Evolutionary conservation across 2,329 filamentous ascomycete species (phyloP).

Genomic region (Clarireedia homoeocarpa): DNA sequence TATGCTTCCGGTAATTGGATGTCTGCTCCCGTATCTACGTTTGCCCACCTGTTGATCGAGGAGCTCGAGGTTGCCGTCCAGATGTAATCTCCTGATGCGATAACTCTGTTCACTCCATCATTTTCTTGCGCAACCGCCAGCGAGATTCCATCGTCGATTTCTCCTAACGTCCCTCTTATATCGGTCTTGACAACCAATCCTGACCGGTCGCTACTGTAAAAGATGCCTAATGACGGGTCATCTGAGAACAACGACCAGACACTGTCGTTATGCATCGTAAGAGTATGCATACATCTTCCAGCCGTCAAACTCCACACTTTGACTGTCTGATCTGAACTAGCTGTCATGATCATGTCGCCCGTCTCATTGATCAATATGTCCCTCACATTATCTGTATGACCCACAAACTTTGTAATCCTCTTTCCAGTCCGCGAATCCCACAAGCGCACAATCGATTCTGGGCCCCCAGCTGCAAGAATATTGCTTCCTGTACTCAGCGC

Average conservation of each 20-base stretch:
- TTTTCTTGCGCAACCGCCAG: conserved; percentile 90
- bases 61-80: conserved; percentile 69
- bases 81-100: conserved; percentile 46
- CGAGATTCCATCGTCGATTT: conserved; percentile 80
- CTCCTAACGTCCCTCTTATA: conserved; percentile 61
- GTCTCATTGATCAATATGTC: conserved; percentile 84
- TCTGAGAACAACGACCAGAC: conserved; percentile 94
- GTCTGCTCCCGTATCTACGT: conserved; percentile 71
- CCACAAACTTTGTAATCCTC: conserved; percentile 90
- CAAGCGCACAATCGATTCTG: conserved; percentile 84
- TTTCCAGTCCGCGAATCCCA: conserved; percentile 89
- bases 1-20: conserved; percentile 55
- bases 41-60: conserved; percentile 66
- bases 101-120: conserved; percentile 64
- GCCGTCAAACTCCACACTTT: conserved; percentile 97
- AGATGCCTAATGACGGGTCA: conserved; percentile 75
- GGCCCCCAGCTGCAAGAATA: conserved; percentile 84
- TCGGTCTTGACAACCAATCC: conserved; percentile 96
- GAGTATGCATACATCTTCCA: conserved; percentile 91
- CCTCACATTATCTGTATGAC: conserved; percentile 90
- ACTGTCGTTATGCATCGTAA: conserved; percentile 98
- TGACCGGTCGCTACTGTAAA: conserved; percentile 91
- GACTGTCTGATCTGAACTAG: conserved; percentile 91
- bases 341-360: conserved; percentile 86
- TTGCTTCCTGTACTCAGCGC: conserved; percentile 72